phyloP scores from a whole-genome alignment of 257 asterid genomes.

The Solanum bulbocastanum region DNA sequence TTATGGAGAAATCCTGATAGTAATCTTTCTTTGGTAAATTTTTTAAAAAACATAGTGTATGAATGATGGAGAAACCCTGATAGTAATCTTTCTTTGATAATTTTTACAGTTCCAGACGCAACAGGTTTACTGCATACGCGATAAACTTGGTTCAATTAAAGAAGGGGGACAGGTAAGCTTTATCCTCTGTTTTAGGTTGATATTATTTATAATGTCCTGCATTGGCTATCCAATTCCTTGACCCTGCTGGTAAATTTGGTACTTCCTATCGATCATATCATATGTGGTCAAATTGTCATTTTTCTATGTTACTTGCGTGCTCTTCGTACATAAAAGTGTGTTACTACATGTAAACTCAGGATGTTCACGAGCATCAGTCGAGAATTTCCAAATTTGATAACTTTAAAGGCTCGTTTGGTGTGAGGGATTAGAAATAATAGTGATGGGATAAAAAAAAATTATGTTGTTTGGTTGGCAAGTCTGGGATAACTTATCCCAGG shows the following conservation, averaged over 20 bases:
- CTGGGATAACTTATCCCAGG: too few relatives aligned
- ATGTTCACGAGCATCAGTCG: neutral
- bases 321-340: neutral
- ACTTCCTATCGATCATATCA: neutral
- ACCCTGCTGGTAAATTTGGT: neutral
- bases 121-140: conserved; percentile 84
- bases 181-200: neutral
- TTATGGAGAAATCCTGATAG: neutral
- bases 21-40: neutral
- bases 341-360: neutral
- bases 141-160: conserved; percentile 58
- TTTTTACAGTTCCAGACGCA: conserved; percentile 83
- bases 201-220: neutral
- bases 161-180: conserved; percentile 86
- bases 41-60: neutral
- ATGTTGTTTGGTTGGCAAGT: too few relatives aligned
- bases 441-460: too few relatives aligned
- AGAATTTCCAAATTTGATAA: neutral
- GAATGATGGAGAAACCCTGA: neutral
- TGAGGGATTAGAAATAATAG: too few relatives aligned
- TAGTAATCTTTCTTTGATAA: neutral
- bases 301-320: neutral
- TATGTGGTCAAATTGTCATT: neutral
- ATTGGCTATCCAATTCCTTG: neutral
- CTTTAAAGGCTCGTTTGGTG: neutral